phyloP scores from a whole-genome alignment of 345 rosid species.

The Anastatica hierochuntica region DNA sequence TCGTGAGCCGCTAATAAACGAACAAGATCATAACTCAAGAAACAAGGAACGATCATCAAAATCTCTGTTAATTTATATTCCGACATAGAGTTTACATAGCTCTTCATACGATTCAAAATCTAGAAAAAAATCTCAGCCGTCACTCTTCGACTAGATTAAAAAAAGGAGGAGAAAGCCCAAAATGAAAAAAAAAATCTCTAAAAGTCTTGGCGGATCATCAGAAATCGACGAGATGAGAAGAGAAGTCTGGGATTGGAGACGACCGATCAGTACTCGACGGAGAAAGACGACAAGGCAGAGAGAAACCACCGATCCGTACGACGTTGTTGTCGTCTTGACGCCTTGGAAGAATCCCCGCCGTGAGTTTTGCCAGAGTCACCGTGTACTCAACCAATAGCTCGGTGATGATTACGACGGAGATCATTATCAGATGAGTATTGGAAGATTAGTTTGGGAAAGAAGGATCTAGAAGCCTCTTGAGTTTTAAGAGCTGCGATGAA shows the following conservation, averaged over 20 bases:
- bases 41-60: no score
- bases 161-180: background rate
- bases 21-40: no score
- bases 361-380: slow-evolving; percentile 35
- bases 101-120: no score
- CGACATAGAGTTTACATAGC: no score
- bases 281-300: slow-evolving; percentile 17
- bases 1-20: no score
- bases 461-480: no score
- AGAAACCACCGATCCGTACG: slow-evolving; percentile 15
- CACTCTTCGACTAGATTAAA: background rate
- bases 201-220: slow-evolving; percentile 7
- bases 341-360: slow-evolving; percentile 27
- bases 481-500: no score
- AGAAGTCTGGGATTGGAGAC: slow-evolving; percentile 18
- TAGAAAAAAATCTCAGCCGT: slow-evolving; percentile 13
- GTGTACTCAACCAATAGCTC: slow-evolving; percentile 47
- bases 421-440: slow-evolving; percentile 20
- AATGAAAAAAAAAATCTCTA: background rate
- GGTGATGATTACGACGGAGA: slow-evolving; percentile 33
- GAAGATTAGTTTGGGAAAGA: no score
- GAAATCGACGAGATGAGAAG: slow-evolving; percentile 31
- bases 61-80: no score
- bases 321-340: slow-evolving; percentile 7
- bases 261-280: slow-evolving; percentile 16